Conservation (phyloP, 495 filamentous ascomycete species). For the Penicillium macrosclerotiorum region DNA sequence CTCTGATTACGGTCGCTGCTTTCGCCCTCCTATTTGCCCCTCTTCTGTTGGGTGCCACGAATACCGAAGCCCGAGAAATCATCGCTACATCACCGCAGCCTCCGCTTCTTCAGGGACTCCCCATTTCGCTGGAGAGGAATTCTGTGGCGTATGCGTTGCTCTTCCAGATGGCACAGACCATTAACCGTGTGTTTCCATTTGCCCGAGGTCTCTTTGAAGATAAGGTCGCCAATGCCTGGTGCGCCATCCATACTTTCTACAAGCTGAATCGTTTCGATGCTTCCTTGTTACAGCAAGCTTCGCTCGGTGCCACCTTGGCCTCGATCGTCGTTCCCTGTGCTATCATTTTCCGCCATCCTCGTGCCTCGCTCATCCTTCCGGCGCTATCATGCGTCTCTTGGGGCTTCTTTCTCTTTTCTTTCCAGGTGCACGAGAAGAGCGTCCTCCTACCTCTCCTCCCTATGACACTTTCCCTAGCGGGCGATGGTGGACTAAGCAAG, state of each 20-base stretch:
- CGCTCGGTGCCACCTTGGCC: constrained; percentile 69
- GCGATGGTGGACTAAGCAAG: constrained; percentile 70
- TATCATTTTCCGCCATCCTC: constrained; percentile 75
- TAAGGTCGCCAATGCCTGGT: constrained; percentile 99
- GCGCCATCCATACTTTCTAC: constrained; percentile 80
- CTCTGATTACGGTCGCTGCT: constrained; percentile 64
- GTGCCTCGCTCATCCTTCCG: constrained; percentile 71
- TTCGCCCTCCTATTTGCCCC: constrained; percentile 77
- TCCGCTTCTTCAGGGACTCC: constrained; percentile 57
- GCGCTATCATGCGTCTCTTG: constrained; percentile 80
- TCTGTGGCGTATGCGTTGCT: constrained; percentile 67
- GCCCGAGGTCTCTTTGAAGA: constrained; percentile 93
- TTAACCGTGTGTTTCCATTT: constrained; percentile 93
- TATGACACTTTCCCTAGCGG: constrained; percentile 81
- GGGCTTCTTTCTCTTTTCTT: constrained; percentile 96
- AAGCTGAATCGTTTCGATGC: constrained; percentile 73
- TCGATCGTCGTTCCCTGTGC: constrained; percentile 76
- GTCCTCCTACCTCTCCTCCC: constrained; percentile 87
- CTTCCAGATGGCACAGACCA: constrained; percentile 73
- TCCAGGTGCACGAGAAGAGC: constrained; percentile 98
- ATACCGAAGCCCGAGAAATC: constrained; percentile 25
- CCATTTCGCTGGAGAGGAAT: constrained; percentile 57
- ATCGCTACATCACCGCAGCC: constrained; percentile 49
- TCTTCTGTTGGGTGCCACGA: constrained; percentile 56
- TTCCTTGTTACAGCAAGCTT: constrained; percentile 68